phyloP scores from a whole-genome alignment of 2,329 filamentous ascomycete genomes.

The Xylaria hypoxylon region DNA sequence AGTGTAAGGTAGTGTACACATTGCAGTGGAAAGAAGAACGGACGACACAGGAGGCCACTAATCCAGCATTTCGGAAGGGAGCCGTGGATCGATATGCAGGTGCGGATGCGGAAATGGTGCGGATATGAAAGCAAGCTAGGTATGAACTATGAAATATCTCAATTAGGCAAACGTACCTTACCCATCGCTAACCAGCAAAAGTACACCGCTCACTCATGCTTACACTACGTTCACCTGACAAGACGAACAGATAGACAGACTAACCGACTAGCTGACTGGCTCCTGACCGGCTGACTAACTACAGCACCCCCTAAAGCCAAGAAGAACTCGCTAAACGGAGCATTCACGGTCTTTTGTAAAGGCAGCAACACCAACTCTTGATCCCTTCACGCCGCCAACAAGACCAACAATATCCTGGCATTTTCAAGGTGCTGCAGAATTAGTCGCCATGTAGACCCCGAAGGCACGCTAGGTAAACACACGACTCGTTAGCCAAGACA shows the following conservation, averaged over 20 bases:
- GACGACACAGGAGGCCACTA: not conserved
- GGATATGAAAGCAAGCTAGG: slow-evolving; percentile 19
- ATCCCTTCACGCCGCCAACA: slow-evolving; percentile 1
- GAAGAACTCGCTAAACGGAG: slow-evolving; percentile 13
- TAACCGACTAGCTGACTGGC: slow-evolving; percentile 1
- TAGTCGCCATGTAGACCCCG: slow-evolving; percentile 63
- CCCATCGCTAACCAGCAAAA: slow-evolving; percentile 23
- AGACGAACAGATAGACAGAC: slow-evolving; percentile 1
- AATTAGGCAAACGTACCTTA: slow-evolving; percentile 30
- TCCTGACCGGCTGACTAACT: not conserved
- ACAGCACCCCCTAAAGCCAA: slow-evolving; percentile 1
- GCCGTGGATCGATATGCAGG: slow-evolving; percentile 23
- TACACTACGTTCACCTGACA: slow-evolving; percentile 22
- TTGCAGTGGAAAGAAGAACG: not conserved
- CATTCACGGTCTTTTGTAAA: not conserved
- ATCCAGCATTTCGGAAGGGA: slow-evolving; percentile 27
- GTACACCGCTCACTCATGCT: slow-evolving; percentile 30
- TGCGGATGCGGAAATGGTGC: slow-evolving; percentile 23
- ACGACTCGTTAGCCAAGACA: slow-evolving; percentile 32
- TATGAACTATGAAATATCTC: slow-evolving; percentile 21
- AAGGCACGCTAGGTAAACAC: slow-evolving; percentile 60
- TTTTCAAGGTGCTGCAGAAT: slow-evolving; percentile 53
- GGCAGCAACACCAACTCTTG: not conserved
- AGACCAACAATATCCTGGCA: not conserved
- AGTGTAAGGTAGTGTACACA: too few relatives aligned